These are phyloP conservation scores for Neospermospora avenae DNA, from an alignment of 2,329 filamentous ascomycete genomes.

Conservation along the genomic window DNA sequence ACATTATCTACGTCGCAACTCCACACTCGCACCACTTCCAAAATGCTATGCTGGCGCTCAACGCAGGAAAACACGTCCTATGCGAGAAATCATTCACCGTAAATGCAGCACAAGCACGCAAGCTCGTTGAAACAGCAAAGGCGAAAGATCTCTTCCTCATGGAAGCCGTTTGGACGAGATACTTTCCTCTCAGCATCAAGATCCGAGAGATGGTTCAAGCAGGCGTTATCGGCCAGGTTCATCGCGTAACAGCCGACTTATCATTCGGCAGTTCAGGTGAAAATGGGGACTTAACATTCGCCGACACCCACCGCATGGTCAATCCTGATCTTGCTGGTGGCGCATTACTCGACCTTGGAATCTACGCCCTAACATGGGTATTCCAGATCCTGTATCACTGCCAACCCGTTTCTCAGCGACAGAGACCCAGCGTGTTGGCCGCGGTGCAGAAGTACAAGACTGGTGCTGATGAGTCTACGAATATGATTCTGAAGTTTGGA, in stretches of 20 bases:
- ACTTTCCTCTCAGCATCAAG: constrained; percentile 63
- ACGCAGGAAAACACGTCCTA: constrained; percentile 65
- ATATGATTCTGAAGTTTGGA: constrained; percentile 60
- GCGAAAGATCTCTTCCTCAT: constrained; percentile 59
- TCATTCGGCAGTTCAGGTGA: constrained; percentile 50
- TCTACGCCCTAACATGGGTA: constrained; percentile 69
- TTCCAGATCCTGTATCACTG: constrained; percentile 70
- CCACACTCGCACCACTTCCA: constrained; percentile 73
- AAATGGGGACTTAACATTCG: constrained; percentile 42
- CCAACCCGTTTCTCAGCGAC: constrained; percentile 41
- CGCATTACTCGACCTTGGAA: constrained; percentile 64
- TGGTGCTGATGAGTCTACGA: constrained; percentile 61
- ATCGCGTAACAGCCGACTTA: constrained; percentile 39
- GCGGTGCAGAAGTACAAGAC: constrained; percentile 58
- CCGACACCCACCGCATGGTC: constrained; percentile 58
- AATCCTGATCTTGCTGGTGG: constrained; percentile 67
- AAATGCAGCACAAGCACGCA: constrained; percentile 61
- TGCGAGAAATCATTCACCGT: constrained; percentile 72
- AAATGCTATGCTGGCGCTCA: constrained; percentile 61
- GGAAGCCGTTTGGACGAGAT: constrained; percentile 69
- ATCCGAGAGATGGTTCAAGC: constrained; percentile 47
- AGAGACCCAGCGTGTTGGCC: constrained; percentile 54
- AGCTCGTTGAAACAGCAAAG: constrained; percentile 56
- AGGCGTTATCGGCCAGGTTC: constrained; percentile 42
- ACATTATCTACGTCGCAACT: constrained; percentile 68